phyloP scores from a whole-genome alignment of 192 early-diverging fungal species.

The Physocladia obscura region DNA sequence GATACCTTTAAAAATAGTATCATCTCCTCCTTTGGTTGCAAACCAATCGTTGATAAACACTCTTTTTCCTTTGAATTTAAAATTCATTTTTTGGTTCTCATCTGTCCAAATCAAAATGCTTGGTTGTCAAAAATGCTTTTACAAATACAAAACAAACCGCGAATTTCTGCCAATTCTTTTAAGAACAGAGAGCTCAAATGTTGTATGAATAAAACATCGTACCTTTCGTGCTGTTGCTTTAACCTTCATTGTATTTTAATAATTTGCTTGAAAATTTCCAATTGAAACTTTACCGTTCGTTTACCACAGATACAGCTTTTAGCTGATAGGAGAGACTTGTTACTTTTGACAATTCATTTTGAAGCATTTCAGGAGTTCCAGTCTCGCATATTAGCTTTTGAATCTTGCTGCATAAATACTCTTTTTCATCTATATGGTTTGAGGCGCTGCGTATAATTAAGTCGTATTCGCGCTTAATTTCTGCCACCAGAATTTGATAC shows the following conservation, averaged over 20 bases:
- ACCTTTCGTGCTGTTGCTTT: conserved; percentile 9
- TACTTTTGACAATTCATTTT: conserved; percentile 16
- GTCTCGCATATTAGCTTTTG: conserved; percentile 31
- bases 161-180: conserved; percentile 13
- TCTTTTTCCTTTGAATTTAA: conserved; percentile 32
- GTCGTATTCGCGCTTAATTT: conserved; percentile 31
- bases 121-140: neutral
- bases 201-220: conserved; percentile 15
- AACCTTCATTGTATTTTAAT: conserved; percentile 4
- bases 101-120: neutral
- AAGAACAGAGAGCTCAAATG: conserved; percentile 18
- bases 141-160: conserved; percentile 3
- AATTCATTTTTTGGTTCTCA: conserved; percentile 25
- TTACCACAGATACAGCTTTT: neutral
- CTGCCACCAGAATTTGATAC: conserved; percentile 11
- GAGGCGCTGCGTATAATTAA: conserved; percentile 4
- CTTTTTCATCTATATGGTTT: conserved; percentile 19
- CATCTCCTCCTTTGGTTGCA: neutral
- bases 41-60: conserved; percentile 33
- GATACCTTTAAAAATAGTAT: conserved; percentile 17
- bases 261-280: neutral
- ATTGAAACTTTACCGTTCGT: neutral
- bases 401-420: conserved; percentile 23
- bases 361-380: conserved; percentile 29
- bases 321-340: neutral